Conservation (phyloP, 352 stramenopile species). For the Blastocystis sp. region DNA sequence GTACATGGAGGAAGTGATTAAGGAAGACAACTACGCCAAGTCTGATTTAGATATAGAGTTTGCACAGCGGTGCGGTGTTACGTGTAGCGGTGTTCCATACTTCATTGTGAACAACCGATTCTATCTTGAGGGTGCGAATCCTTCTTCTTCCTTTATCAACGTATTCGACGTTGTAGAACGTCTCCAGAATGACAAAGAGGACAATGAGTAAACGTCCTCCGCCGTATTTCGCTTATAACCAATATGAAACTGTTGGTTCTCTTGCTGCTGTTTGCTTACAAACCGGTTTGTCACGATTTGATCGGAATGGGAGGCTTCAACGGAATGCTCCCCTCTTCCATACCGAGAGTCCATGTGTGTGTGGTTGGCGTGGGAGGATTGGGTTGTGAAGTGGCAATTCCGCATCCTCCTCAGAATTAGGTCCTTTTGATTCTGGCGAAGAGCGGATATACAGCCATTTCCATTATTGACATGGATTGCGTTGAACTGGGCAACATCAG, state of each 20-base stretch:
- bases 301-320: neutral
- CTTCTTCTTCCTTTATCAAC: constrained; percentile 46
- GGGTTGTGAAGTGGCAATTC: neutral
- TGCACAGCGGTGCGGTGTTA: neutral
- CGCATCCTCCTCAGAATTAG: neutral
- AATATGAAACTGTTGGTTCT: neutral
- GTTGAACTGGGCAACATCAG: constrained; percentile 21
- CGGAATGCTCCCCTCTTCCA: neutral
- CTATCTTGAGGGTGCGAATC: constrained; percentile 66
- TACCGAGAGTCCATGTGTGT: neutral
- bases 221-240: neutral
- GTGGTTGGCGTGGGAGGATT: constrained; percentile 48
- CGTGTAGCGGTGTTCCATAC: constrained; percentile 33
- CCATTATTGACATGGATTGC: constrained; percentile 44
- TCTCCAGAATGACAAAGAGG: neutral
- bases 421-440: neutral
- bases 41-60: constrained; percentile 48
- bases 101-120: constrained; percentile 43
- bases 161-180: constrained; percentile 12
- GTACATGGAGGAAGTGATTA: constrained; percentile 21
- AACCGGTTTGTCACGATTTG: neutral
- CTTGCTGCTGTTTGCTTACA: neutral
- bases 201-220: neutral
- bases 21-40: constrained; percentile 55
- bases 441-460: neutral